phyloP scores from a whole-genome alignment of 192 early-diverging fungal genomes.

The Entomortierella chlamydospora region DNA sequence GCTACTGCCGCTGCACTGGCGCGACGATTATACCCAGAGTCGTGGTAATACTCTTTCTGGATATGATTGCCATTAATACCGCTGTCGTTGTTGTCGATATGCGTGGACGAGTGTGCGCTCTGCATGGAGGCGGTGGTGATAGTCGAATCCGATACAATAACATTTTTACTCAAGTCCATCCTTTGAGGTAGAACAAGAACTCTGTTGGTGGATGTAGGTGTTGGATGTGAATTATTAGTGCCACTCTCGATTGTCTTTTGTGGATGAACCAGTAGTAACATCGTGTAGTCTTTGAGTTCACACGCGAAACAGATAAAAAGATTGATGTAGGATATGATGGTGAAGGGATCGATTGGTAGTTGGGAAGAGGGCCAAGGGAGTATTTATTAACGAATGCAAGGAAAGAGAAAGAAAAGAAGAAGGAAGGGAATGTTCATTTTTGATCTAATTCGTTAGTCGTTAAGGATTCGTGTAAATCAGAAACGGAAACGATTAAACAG shows the following conservation, averaged over 20 bases:
- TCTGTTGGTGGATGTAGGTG: neutral
- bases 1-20: neutral
- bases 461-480: neutral
- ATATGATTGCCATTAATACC: no score
- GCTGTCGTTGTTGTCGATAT: no score
- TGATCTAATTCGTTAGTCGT: neutral
- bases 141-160: conserved; percentile 10
- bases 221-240: neutral
- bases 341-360: no score
- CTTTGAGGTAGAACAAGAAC: conserved; percentile 19
- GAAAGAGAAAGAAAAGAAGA: neutral
- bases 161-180: conserved; percentile 6
- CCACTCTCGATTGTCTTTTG: conserved; percentile 6
- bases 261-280: conserved; percentile 6
- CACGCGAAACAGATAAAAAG: no score
- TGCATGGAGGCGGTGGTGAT: neutral
- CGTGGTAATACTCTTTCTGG: no score
- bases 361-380: no score
- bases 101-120: no score
- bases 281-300: neutral
- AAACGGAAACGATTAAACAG: neutral
- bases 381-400: no score
- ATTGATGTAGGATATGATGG: no score
- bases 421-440: neutral
- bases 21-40: neutral